phyloP scores from a whole-genome alignment of 345 rosid species.

The rapeseed (Brassica napus) region DNA sequence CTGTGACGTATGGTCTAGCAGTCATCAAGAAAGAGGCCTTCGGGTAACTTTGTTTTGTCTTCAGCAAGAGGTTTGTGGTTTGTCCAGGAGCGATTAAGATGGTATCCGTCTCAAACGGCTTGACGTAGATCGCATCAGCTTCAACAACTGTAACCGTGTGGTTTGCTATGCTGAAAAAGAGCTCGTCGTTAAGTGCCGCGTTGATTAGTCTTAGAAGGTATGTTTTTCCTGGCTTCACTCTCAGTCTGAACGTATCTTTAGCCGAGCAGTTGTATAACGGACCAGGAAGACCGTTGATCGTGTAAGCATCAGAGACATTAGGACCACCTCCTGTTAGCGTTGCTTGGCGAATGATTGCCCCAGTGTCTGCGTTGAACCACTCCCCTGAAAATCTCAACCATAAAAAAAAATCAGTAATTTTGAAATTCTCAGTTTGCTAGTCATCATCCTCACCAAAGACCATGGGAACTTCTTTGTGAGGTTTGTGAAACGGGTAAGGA shows the following conservation, averaged over 20 bases:
- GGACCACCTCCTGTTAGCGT: slow-evolving; percentile 74
- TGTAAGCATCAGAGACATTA: slow-evolving; percentile 81
- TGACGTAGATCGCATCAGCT: slow-evolving; percentile 44
- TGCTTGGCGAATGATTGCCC: slow-evolving; percentile 68
- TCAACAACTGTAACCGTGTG: slow-evolving; percentile 44
- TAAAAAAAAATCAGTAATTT: neutral
- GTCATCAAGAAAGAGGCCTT: slow-evolving; percentile 54
- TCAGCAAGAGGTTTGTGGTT: slow-evolving; percentile 40
- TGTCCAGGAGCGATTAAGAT: slow-evolving; percentile 45
- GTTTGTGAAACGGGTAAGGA: slow-evolving; percentile 75
- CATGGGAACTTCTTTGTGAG: slow-evolving; percentile 74
- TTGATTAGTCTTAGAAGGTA: slow-evolving; percentile 45
- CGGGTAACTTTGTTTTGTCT: slow-evolving; percentile 39
- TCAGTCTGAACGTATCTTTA: slow-evolving; percentile 47
- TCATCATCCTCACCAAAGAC: slow-evolving; percentile 50
- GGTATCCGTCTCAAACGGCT: slow-evolving; percentile 42
- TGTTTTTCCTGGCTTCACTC: slow-evolving; percentile 46
- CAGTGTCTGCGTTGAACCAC: slow-evolving; percentile 74
- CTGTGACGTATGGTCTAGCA: slow-evolving; percentile 67
- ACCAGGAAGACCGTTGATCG: slow-evolving; percentile 77
- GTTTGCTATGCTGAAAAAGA: slow-evolving; percentile 45
- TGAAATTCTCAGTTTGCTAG: slow-evolving; percentile 3
- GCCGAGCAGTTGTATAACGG: slow-evolving; percentile 77
- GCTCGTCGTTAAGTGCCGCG: slow-evolving; percentile 47
- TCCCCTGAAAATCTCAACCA: slow-evolving; percentile 52